A percentile compares a stretch with the other conserved stretches of the same genome.
Evolutionary conservation across 176 grass and related monocot genomes (phyloP).

Genomic region (Paspalum vaginatum): DNA sequence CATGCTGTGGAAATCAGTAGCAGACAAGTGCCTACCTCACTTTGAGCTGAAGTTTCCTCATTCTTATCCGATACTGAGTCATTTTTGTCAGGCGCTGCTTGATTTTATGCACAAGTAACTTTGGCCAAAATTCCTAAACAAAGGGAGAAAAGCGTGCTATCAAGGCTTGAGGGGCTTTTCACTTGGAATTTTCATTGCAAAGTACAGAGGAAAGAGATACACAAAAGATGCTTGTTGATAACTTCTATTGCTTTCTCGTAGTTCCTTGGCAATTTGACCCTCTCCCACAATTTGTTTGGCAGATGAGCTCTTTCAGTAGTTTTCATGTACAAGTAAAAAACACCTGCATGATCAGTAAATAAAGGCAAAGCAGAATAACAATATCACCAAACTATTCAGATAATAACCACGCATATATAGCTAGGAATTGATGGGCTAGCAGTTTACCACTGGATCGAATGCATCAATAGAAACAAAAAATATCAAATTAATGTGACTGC

Average conservation of each 20-base stretch:
- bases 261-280: conserved; percentile 84
- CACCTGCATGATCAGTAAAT: conserved; percentile 48
- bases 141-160: background rate
- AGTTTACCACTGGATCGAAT: too few relatives aligned
- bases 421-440: too few relatives aligned
- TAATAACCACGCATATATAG: background rate
- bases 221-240: conserved; percentile 85
- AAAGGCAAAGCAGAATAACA: background rate
- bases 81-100: conserved; percentile 94
- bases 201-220: background rate
- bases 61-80: conserved; percentile 94
- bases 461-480: too few relatives aligned
- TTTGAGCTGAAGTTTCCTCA: conserved; percentile 97
- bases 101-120: conserved; percentile 95
- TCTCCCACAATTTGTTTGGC: conserved; percentile 95
- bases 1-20: background rate
- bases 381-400: background rate
- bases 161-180: background rate
- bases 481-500: too few relatives aligned
- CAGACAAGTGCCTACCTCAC: conserved; percentile 62
- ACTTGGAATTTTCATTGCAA: background rate
- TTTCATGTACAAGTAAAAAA: conserved; percentile 99
- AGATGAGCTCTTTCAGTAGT: conserved; percentile 95
- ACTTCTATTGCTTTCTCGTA: conserved; percentile 88
- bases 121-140: conserved; percentile 86